Evolutionary conservation across 2,329 filamentous ascomycete species (phyloP), one percentile per base, ranked within the genome.

Genomic region (Fusarium drepaniforme): DNA sequence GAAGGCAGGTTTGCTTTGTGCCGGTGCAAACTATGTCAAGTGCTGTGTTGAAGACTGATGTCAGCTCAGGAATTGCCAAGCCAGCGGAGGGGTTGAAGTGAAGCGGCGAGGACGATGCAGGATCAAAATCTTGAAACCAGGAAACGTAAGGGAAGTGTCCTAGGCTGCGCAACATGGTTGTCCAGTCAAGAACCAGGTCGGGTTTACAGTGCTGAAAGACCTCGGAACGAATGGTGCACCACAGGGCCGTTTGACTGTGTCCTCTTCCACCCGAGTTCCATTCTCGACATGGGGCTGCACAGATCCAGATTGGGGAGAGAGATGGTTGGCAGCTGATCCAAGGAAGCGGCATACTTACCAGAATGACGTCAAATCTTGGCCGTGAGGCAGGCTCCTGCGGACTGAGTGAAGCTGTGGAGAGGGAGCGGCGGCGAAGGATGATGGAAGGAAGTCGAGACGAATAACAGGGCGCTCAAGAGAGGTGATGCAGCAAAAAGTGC

Each of bases 341-440:
- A 72, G 68, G 59, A 69, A 73, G 57, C 65, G 13, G 58, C 53
- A 68, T 40, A 78, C 75, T 77, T 71, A 79, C 77, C 70, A 67
- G 60, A 67, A 78, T 79, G 77, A 79, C 77, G 77, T 79, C 75
- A 79, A 75, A 75, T 70, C 63, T 49, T 49, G 6, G 44, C 35
- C 21, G 64, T 67, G 67, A 72, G 58, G 46, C 35, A 62, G 65
- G 16, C 57, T 42, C 57, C 72, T 49, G 28, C 59, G 42, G 35
- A 64, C 53, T 4, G 21, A 37, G 46, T 71, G 57, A 72, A 53
- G 42, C 44, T 61, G 23, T 15, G 49, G 53, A 60, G 33, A 71
- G 64, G 57, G 49, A 21, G 58, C 30, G 57, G 68, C 38, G 60
- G 68, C 38, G 60, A 74, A n/a, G 28, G 42, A 16, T 67, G 51